Evolutionary conservation across 441 rosid species (phyloP).

Genomic region (Populus hybrid): DNA sequence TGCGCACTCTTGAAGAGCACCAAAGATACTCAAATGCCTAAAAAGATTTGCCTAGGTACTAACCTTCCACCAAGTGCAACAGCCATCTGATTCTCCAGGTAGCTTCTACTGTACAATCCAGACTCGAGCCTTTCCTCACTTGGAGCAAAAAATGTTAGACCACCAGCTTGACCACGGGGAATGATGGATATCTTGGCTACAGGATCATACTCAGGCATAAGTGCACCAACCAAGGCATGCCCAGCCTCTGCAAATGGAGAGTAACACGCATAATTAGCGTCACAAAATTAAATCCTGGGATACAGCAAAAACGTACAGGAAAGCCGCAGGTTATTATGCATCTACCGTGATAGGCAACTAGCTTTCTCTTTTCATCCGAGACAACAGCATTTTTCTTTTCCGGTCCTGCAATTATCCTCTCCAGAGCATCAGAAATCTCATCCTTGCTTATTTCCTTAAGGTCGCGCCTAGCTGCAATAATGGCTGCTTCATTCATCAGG

Average conservation of each 20-base stretch:
- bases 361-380: constrained; percentile 80
- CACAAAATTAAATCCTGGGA: background rate
- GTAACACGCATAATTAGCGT: constrained; percentile 9
- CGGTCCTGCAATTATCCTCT: constrained; percentile 97
- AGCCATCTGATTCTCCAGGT: constrained; percentile 96
- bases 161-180: constrained; percentile 98
- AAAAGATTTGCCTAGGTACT: constrained; percentile 8
- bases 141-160: constrained; percentile 90
- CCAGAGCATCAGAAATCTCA: constrained; percentile 92
- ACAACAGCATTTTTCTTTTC: constrained; percentile 96
- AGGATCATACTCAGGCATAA: constrained; percentile 94
- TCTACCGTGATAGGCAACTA: constrained; percentile 90
- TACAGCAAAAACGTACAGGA: background rate
- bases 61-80: constrained; percentile 97
- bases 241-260: constrained; percentile 73
- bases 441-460: constrained; percentile 97
- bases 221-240: constrained; percentile 90
- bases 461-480: constrained; percentile 90
- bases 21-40: background rate
- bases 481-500: constrained; percentile 95
- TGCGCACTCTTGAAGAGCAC: background rate
- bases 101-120: constrained; percentile 89
- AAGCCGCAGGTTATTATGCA: background rate
- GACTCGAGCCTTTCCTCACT: constrained; percentile 97
- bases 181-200: constrained; percentile 94